Evolutionary conservation across 2,329 filamentous ascomycete species (phyloP).

Genomic region (Laburnicola sp.): DNA sequence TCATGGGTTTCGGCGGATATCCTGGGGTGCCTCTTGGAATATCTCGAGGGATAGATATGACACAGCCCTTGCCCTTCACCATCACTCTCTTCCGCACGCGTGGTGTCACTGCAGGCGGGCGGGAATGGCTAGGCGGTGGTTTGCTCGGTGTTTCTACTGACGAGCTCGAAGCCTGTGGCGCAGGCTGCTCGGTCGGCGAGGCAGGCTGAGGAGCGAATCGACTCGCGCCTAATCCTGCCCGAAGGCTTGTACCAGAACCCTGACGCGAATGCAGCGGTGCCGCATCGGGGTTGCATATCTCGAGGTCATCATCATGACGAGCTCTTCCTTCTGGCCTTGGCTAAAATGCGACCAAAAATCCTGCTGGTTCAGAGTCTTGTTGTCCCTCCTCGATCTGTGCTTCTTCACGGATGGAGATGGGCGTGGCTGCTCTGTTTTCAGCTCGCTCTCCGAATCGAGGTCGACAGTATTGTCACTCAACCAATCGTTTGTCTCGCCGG

Average conservation of each 20-base stretch:
- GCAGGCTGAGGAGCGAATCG: constrained; percentile 25
- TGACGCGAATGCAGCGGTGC: constrained; percentile 39
- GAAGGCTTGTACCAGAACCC: constrained; percentile 25
- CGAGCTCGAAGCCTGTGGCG: constrained; percentile 24
- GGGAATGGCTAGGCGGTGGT: constrained; percentile 16
- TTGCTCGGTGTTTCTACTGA: constrained; percentile 25
- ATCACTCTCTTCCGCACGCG: constrained; percentile 50
- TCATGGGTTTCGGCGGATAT: constrained; percentile 50
- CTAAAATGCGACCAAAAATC: constrained; percentile 53
- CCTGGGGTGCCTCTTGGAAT: constrained; percentile 47
- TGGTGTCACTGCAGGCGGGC: constrained; percentile 32
- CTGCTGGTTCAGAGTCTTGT: constrained; percentile 55
- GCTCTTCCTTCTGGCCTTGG: constrained; percentile 42
- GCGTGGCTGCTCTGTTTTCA: constrained; percentile 9
- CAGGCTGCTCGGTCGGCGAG: constrained; percentile 22
- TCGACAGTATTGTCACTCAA: constrained; percentile 72
- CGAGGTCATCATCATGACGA: constrained; percentile 48
- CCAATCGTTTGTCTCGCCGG: constrained; percentile 77
- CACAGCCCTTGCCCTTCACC: constrained; percentile 51
- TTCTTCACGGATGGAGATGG: constrained; percentile 27
- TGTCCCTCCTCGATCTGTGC: constrained; percentile 50
- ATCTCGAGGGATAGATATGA: constrained; percentile 50
- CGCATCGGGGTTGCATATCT: constrained; percentile 43
- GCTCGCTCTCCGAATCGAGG: constrained; percentile 57
- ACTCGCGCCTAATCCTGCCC: constrained; percentile 22